Evolutionary conservation across 306 rosid genomes (phyloP), one percentile per base, ranked within the genome.

Genomic region (Castanea mollissima): DNA sequence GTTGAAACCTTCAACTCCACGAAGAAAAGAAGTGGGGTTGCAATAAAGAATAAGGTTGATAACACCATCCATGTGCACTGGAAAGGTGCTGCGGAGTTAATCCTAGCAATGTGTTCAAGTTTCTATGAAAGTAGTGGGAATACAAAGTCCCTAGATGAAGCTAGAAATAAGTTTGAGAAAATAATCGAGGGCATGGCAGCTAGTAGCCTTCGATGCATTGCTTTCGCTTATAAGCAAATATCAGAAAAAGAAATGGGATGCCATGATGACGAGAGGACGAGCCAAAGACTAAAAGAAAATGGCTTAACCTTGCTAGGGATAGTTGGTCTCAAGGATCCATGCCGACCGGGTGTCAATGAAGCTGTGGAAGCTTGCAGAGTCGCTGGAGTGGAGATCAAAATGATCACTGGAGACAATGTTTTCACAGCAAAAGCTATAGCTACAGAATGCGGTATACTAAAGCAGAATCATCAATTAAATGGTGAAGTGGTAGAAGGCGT

Each of bases 11-110:
- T 92, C 81, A 90, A 89, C 83, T 92, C 98, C 1, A 90, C 85
- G 75, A 94, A 92, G 91, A 94, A 94, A 86, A 83, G 97, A 75
- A 92, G 98, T 13, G 98, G 97, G 57, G 85, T 90, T 20, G 86
- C 88, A 34, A 74, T 90, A 69, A 92, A 70, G 85, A 88, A 85
- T 68, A 76, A 75, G 49, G 62, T 4, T 6, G 84, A 91, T 65
- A 75, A 74, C 85, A 80, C 77, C 55, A 79, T 92, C 71, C 90
- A 85, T 38, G 88, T 90, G 78, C 98, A 92, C 71, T 94, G 97
- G 96, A 94, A 94, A 89, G 97, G 97, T 46, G 98, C 97, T 73
- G 94, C 97, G 4, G 97, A 92, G 96, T 86, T 92, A 83, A 79
- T 92, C 44, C 87, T 94, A 57, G 91, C 93, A 65, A 89, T 85